Evolutionary conservation across 805 yeast genomes (phyloP), one percentile per base, ranked within the genome.

Genomic region (Ogataea allantospora): DNA sequence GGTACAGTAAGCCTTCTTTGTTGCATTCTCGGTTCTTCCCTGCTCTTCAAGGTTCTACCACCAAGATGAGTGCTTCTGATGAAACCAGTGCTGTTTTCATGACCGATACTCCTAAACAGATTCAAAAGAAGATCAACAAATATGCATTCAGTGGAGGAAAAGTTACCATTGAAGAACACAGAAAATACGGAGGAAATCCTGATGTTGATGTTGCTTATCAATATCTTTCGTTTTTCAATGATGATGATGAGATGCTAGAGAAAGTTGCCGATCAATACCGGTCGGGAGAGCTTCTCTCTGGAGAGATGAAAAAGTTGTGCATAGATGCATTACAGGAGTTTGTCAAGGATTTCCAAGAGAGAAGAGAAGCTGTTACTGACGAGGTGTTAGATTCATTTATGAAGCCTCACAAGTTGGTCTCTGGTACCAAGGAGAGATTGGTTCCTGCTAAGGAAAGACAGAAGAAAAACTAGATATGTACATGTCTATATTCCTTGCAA

Each of bases 11-110:
- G 66, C 98, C 98, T 13, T 79, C 96, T 7, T 75, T 93, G 59
- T 71, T 93, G 47, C 98, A 93, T 65, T 81, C 99, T 38, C 83
- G 86, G 64, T 93, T 93, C 66, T 93, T 93, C 84, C 99, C 99
- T 30, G 98, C 99, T 37, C 69, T 91, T 52, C 98, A 93, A 71
- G 99, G 99, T 38, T 82, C 98, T 4, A 75, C 88, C 11, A 85
- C 97, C 26, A 93, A 93, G 68, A 93, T 93, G 99, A 83, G 95
- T 44, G 98, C 99, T 4, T 81, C 93, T 9, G 93, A 85, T 62
- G 88, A 85, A 46, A 81, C 86, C 40, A 77, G 91, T 26, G 93
- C 99, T 6, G 88, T 93, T 50, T 93, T 83, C 69, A 83, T 93
- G 93, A 89, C 88, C 41, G 99, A 93, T 63, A 86, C 96, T 2